A percentile compares a stretch with the other conserved stretches of the same genome.
These are phyloP conservation scores for Brassica incana DNA, from an alignment of 345 rosid species.

Conservation along the genomic window DNA sequence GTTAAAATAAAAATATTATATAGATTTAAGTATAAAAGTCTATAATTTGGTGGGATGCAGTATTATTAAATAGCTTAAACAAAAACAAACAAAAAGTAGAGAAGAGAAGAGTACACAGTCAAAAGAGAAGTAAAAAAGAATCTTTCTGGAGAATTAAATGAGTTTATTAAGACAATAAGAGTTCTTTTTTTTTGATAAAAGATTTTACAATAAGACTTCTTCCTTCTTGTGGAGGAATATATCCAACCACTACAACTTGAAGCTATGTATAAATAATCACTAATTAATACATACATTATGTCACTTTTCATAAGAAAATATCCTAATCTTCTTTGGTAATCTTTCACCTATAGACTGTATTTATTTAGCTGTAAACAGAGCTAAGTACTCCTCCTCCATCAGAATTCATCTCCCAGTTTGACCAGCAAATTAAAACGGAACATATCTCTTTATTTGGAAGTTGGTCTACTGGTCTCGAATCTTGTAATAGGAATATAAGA, in stretches of 20 bases:
- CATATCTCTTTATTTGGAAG: not conserved
- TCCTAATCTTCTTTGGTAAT: conserved; percentile 34
- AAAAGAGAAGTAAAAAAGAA: conserved; percentile 36
- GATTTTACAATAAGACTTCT: not conserved
- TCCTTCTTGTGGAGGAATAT: conserved; percentile 31
- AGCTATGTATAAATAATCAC: not conserved
- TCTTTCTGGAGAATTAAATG: conserved; percentile 25
- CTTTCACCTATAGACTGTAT: conserved; percentile 25
- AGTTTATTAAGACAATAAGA: conserved; percentile 7
- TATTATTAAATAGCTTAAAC: not conserved
- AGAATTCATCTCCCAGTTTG: conserved; percentile 11
- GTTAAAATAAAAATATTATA: not conserved
- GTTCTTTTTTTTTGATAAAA: not conserved
- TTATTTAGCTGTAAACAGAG: conserved; percentile 15
- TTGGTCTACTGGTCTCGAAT: not conserved
- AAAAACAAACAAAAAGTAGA: not conserved
- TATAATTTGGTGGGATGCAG: conserved; percentile 19
- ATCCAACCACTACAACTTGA: conserved; percentile 27
- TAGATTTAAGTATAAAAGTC: not conserved
- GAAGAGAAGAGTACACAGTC: conserved; percentile 16
- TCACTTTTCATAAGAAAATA: conserved; percentile 20
- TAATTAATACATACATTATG: conserved; percentile 15
- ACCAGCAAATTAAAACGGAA: not conserved
- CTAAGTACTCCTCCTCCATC: conserved; percentile 29
- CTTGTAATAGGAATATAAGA: not conserved